phyloP scores from a whole-genome alignment of 208 protist genomes.

The Novymonas esmeraldas region DNA sequence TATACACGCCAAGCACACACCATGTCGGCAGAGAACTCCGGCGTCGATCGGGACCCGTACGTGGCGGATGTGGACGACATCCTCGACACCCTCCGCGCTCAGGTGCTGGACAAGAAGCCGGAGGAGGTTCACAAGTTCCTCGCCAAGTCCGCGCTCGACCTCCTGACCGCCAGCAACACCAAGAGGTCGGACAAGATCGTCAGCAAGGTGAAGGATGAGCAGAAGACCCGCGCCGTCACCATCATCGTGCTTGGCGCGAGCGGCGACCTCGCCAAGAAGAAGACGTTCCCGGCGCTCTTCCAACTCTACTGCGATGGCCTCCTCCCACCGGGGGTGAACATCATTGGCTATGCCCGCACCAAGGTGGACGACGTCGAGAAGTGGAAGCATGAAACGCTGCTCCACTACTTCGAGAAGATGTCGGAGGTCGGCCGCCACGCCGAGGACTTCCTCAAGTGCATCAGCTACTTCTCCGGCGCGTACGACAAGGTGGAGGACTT shows the following conservation, averaged over 20 bases:
- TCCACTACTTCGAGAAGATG: conserved; percentile 59
- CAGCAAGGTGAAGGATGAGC: conserved; percentile 40
- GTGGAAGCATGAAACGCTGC: conserved; percentile 71
- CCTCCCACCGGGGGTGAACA: conserved; percentile 68
- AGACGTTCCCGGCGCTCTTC: conserved; percentile 94
- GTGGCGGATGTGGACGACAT: conserved; percentile 60
- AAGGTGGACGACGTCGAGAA: conserved; percentile 70
- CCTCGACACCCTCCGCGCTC: conserved; percentile 63
- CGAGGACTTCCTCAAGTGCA: conserved; percentile 60
- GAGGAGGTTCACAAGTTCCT: conserved; percentile 66
- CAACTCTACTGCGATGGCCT: conserved; percentile 84
- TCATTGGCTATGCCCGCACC: conserved; percentile 90
- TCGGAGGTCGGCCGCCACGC: conserved; percentile 59
- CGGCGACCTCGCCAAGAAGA: conserved; percentile 93
- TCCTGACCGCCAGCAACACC: conserved; percentile 23
- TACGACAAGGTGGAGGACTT: conserved; percentile 88
- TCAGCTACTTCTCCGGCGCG: conserved; percentile 75
- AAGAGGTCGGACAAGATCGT: conserved; percentile 54
- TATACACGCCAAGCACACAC: background rate
- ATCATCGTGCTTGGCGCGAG: conserved; percentile 91
- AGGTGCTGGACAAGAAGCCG: conserved; percentile 55
- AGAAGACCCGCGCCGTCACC: conserved; percentile 67
- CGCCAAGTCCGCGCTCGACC: conserved; percentile 29
- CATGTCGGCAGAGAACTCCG: conserved; percentile 19
- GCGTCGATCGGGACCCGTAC: conserved; percentile 40